Conservation (phyloP, 2,329 filamentous ascomycete species). For the Rhexocercosporidium sp. region DNA sequence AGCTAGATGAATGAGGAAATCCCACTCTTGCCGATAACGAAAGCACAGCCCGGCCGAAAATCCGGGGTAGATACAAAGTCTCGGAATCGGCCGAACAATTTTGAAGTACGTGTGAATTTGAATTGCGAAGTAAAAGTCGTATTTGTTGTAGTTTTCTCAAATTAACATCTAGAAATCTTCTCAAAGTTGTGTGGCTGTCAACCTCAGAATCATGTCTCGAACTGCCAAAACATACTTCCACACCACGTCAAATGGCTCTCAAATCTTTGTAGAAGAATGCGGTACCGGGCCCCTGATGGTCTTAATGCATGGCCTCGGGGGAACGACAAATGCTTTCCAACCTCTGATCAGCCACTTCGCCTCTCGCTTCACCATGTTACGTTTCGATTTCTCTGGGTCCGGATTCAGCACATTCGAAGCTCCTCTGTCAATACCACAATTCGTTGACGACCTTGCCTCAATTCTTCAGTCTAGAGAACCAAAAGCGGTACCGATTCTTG, state of each 20-base stretch:
- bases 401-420: slow-evolving; percentile 31
- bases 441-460: slow-evolving; percentile 26
- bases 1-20: background rate
- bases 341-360: slow-evolving; percentile 28
- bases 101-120: background rate
- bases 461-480: slow-evolving; percentile 18
- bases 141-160: background rate
- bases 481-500: slow-evolving; percentile 32
- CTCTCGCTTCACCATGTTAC: slow-evolving; percentile 29
- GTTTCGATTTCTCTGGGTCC: slow-evolving; percentile 29
- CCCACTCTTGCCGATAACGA: slow-evolving; percentile 5
- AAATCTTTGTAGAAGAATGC: slow-evolving; percentile 36
- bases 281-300: slow-evolving; percentile 38
- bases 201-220: background rate
- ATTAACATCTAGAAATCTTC: too few species aligned
- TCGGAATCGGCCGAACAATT: background rate
- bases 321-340: slow-evolving; percentile 31
- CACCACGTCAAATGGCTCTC: slow-evolving; percentile 33
- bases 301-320: slow-evolving; percentile 40
- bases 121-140: background rate
- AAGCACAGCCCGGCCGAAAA: background rate
- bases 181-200: background rate
- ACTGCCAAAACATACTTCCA: slow-evolving; percentile 38
- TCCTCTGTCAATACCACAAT: slow-evolving; percentile 25
- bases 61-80: background rate